Evolutionary conservation across 208 protist species (phyloP).

Genomic region (Phytomonas sp.): DNA sequence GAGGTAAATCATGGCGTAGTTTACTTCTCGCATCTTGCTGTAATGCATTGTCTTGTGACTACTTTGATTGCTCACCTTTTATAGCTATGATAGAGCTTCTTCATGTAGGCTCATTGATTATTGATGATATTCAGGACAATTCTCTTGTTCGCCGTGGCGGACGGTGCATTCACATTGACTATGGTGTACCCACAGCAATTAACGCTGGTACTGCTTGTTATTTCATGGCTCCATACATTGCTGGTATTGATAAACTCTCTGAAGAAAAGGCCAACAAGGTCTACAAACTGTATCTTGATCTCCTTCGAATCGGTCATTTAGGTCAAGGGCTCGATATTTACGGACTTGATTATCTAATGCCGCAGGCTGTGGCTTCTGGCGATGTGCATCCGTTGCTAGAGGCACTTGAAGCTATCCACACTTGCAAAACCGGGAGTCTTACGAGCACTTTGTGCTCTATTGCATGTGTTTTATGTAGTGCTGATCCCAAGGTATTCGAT

Average conservation of each 20-base stretch:
- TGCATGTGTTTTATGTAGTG: constrained; percentile 43
- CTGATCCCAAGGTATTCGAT: constrained; percentile 13
- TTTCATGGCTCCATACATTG: constrained; percentile 47
- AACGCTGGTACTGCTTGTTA: constrained; percentile 66
- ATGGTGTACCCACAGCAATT: constrained; percentile 42
- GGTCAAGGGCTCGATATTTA: constrained; percentile 66
- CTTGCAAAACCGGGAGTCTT: constrained; percentile 45
- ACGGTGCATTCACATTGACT: constrained; percentile 36
- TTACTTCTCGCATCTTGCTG: constrained; percentile 43
- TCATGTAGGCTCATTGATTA: constrained; percentile 65
- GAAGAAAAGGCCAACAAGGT: constrained; percentile 25
- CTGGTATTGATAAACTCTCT: constrained; percentile 25
- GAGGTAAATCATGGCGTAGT: constrained; percentile 59
- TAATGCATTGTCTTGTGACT: constrained; percentile 36
- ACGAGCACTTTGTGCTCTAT: constrained; percentile 32
- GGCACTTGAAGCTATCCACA: constrained; percentile 37
- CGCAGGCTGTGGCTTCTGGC: constrained; percentile 29
- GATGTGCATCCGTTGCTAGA: constrained; percentile 24
- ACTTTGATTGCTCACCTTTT: constrained; percentile 47
- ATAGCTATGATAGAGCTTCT: constrained; percentile 53
- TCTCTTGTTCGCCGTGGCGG: constrained; percentile 54
- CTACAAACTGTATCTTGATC: constrained; percentile 55
- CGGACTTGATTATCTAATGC: constrained; percentile 47
- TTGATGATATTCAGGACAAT: constrained; percentile 72
- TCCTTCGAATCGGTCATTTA: constrained; percentile 41